Evolutionary conservation across 2,329 filamentous ascomycete species (phyloP), one percentile per base, ranked within the genome.

Genomic region (Sarocladium kiliense): DNA sequence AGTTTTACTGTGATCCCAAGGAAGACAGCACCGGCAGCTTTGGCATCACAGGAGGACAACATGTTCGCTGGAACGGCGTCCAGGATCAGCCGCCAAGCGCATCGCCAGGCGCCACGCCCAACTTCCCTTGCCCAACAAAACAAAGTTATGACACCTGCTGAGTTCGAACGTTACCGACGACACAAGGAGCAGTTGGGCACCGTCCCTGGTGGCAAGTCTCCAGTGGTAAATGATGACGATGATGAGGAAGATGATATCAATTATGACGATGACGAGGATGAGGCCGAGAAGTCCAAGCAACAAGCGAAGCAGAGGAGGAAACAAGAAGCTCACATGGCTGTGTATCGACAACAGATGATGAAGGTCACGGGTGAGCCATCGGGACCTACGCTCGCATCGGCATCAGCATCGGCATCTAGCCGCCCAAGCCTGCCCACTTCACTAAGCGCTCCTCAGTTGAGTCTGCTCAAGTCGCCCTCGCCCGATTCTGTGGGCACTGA

Each of bases 281-380:
- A 95, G 59, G 68, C 79, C 0, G 90, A 95, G 64, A 89, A 88
- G 65, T 83, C 84, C 26, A 87, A 79, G 65, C 80, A 89, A 65
- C 78, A 87, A 47, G 84, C 87, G 18, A 88, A 86, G 67, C 89
- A 94, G 67, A 80, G 91, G 59, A 83, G 85, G 64, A 94, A 92
- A 75, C 91, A 96, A 67, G 90, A 96, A 70, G 91, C 91, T 12
- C 90, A 94, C 67, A 86, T 96, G 77, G 81, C 90, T 1, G 87
- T 96, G 1, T 96, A 96, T 69, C 84, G 91, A 56, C 91, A 96
- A 68, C 89, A 94, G 71, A 96, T 96, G 91, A 96, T 93, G 88
- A 96, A 96, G 72, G 88, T 94, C 27, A 95, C 91, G 1, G 91
- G 91, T 49, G 89, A 93, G 62, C 54, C 78, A 3, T 49, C 59